Percentiles rank a stretch among this genome's conserved stretches.
These are phyloP conservation scores for Microdochium nivale DNA, from an alignment of 2,329 filamentous ascomycete genomes.

Conservation along the genomic window DNA sequence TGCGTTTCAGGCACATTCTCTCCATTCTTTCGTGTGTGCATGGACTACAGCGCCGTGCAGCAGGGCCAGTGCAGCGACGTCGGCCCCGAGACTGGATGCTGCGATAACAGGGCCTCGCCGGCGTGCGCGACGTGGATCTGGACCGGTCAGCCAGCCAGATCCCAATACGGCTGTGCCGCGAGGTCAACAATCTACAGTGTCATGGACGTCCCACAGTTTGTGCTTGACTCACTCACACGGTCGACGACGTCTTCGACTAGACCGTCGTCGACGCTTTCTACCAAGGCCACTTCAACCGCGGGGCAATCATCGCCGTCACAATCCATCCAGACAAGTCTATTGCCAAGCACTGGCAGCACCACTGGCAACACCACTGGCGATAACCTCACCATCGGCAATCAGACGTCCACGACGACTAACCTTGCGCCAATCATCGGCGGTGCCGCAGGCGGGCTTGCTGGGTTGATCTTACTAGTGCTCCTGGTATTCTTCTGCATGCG, in stretches of 20 bases:
- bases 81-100: constrained; percentile 24
- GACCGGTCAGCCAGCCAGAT: constrained; percentile 20
- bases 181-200: constrained; percentile 19
- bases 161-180: constrained; percentile 26
- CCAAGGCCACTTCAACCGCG: not conserved
- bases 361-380: not conserved
- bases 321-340: not conserved
- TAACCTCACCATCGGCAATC: not conserved
- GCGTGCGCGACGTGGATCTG: constrained; percentile 29
- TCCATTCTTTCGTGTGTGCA: constrained; percentile 24
- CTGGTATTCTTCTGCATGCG: constrained; percentile 2
- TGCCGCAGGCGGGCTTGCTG: not conserved
- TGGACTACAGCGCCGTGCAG: constrained; percentile 22
- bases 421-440: not conserved
- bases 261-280: not conserved
- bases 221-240: constrained; percentile 18
- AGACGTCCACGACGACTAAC: not conserved
- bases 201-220: constrained; percentile 23
- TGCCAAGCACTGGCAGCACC: not conserved
- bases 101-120: constrained; percentile 10
- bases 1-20: constrained; percentile 20
- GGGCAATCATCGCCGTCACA: not conserved
- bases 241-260: constrained; percentile 2
- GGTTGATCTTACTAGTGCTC: not conserved
- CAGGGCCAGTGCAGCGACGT: constrained; percentile 18